Conservation (phyloP, 176 grass and related monocot genomes). For the Cenchrus fungigraminus region DNA sequence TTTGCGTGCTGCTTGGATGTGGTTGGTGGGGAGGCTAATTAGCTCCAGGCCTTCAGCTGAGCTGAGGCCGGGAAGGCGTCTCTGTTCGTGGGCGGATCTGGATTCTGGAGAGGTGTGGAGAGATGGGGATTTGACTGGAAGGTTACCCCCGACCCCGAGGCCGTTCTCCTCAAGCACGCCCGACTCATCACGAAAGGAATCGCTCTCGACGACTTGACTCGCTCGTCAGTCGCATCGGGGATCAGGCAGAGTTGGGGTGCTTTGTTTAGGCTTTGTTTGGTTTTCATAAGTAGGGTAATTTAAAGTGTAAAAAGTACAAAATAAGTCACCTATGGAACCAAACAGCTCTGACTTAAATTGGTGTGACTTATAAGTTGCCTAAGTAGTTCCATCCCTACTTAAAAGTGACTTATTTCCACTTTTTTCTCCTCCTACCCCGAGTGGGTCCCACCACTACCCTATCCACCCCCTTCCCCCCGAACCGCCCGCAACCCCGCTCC, state of each 20-base stretch:
- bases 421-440: too few species aligned
- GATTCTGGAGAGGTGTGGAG: neutral
- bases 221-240: neutral
- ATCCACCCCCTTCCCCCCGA: too few species aligned
- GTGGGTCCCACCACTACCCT: too few species aligned
- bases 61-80: slow-evolving; percentile 38
- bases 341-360: too few species aligned
- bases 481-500: too few species aligned
- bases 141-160: neutral
- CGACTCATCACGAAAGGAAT: neutral
- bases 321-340: too few species aligned
- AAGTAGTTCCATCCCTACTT: too few species aligned
- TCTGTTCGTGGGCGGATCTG: slow-evolving; percentile 17
- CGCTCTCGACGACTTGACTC: too few species aligned
- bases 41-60: neutral
- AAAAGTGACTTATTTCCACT: too few species aligned
- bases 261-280: neutral
- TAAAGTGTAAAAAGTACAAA: too few species aligned
- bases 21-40: slow-evolving; percentile 23
- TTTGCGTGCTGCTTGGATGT: neutral
- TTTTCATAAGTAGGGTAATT: too few species aligned
- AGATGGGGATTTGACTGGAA: slow-evolving; percentile 30
- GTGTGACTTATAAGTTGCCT: too few species aligned
- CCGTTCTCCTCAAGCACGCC: neutral
- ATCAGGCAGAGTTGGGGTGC: neutral